Percentiles rank a stretch among this genome's conserved stretches.
Evolutionary conservation across 2,329 filamentous ascomycete genomes (phyloP).

Genomic region (Aspergillus aculeatinus): DNA sequence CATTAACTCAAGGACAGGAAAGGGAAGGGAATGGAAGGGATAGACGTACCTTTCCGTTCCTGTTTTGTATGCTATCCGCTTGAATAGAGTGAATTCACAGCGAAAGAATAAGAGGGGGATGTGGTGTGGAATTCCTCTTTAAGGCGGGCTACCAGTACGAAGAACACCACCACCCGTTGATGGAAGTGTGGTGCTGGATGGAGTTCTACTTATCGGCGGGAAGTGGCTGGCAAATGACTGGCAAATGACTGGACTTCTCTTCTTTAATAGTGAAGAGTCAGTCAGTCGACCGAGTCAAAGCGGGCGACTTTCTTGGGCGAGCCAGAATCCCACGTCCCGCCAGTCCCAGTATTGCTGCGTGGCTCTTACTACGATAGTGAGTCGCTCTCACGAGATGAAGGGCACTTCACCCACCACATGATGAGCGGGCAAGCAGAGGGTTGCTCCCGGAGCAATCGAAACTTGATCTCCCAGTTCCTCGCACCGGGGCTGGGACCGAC

Average conservation of each 20-base stretch:
- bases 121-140: conserved; percentile 1
- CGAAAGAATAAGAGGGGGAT: too few relatives aligned
- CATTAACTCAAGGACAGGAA: not conserved
- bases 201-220: conserved; percentile 8
- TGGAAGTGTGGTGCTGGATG: conserved; percentile 6
- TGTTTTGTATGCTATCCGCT: not conserved
- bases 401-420: not conserved
- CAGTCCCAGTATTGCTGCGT: conserved; percentile 5
- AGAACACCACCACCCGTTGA: conserved; percentile 16
- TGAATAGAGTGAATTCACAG: not conserved
- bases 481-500: not conserved
- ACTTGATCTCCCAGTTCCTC: conserved; percentile 1
- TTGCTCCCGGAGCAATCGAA: not conserved
- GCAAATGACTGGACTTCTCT: not conserved
- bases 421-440: not conserved
- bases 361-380: conserved; percentile 18
- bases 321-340: not conserved
- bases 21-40: conserved; percentile 7
- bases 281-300: not conserved
- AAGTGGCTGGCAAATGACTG: not conserved
- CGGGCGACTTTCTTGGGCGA: conserved; percentile 3
- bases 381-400: not conserved
- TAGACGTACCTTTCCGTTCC: conserved; percentile 19
- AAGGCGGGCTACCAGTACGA: conserved; percentile 8
- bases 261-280: conserved; percentile 2